A percentile compares a stretch with the other conserved stretches of the same genome.
phyloP scores from a whole-genome alignment of 768 basidiomycete genomes.

The Collybia sordida region DNA sequence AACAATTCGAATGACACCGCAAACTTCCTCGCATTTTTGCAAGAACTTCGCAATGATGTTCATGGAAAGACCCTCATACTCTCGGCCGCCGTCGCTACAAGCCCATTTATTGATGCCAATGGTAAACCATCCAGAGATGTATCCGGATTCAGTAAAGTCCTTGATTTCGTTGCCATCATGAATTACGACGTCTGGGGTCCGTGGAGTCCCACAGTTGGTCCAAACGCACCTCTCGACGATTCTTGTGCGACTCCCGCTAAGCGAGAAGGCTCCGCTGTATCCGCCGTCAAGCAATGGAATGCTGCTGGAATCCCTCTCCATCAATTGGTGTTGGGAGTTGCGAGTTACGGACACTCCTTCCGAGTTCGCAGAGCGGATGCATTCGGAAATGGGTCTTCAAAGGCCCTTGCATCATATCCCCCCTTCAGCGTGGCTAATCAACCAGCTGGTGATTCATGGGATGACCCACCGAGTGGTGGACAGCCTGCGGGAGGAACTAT shows the following conservation, averaged over 20 bases:
- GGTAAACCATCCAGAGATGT: constrained; percentile 67
- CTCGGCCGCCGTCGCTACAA: constrained; percentile 40
- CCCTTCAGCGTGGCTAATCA: constrained; percentile 47
- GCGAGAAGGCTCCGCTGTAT: constrained; percentile 73
- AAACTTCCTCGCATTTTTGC: constrained; percentile 81
- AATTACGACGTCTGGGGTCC: constrained; percentile 72
- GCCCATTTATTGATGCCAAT: constrained; percentile 37
- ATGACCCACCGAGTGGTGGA: constrained; percentile 49
- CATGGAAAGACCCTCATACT: constrained; percentile 59
- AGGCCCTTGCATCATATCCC: constrained; percentile 46
- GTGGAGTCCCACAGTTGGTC: constrained; percentile 68
- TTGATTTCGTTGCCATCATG: constrained; percentile 59
- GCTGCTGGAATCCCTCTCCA: constrained; percentile 71
- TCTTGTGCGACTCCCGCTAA: constrained; percentile 60
- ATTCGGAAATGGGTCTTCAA: constrained; percentile 35
- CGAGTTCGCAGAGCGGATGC: constrained; percentile 47
- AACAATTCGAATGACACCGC: constrained; percentile 61
- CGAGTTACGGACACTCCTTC: constrained; percentile 83
- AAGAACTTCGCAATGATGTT: constrained; percentile 61
- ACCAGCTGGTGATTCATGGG: constrained; percentile 67
- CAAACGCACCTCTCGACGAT: constrained; percentile 88
- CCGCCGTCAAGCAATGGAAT: constrained; percentile 72
- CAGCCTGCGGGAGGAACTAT: constrained; percentile 50
- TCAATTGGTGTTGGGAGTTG: constrained; percentile 76
- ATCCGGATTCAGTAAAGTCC: constrained; percentile 67